A percentile compares a stretch with the other conserved stretches of the same genome.
These are phyloP conservation scores for Zymoseptoria crescenta DNA, from an alignment of 2,329 filamentous ascomycete genomes.

Conservation along the genomic window DNA sequence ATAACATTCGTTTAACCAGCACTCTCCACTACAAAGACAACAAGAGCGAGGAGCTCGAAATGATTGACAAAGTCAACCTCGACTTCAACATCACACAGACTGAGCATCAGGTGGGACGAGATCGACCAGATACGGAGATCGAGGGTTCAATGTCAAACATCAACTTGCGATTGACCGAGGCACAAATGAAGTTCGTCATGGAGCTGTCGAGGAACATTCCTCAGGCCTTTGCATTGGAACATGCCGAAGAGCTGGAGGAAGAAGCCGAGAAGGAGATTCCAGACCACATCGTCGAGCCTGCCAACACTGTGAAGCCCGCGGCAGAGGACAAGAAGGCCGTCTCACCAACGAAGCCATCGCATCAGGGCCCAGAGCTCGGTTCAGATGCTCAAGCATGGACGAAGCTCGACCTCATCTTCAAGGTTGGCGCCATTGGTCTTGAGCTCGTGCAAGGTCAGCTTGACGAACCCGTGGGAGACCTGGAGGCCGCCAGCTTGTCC, in stretches of 20 bases:
- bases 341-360: constrained; percentile 22
- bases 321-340: constrained; percentile 28
- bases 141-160: constrained; percentile 89
- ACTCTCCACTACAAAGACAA: constrained; percentile 72
- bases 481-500: constrained; percentile 75
- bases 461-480: constrained; percentile 66
- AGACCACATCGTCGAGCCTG: constrained; percentile 43
- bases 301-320: constrained; percentile 42
- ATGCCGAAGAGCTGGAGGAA: constrained; percentile 59
- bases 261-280: constrained; percentile 69
- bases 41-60: constrained; percentile 75
- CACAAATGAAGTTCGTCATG: constrained; percentile 81
- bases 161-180: constrained; percentile 81
- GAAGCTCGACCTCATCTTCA: constrained; percentile 85
- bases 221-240: constrained; percentile 70
- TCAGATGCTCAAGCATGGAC: constrained; percentile 71
- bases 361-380: constrained; percentile 57
- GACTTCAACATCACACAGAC: constrained; percentile 88
- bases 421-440: constrained; percentile 76
- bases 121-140: constrained; percentile 85
- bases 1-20: constrained; percentile 85
- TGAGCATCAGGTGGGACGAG: constrained; percentile 68
- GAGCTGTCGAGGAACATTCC: constrained; percentile 84
- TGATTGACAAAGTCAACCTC: constrained; percentile 95
- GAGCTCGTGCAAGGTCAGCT: constrained; percentile 75